Conservation (phyloP, 768 basidiomycete genomes). For the Steccherinum ochraceum region DNA sequence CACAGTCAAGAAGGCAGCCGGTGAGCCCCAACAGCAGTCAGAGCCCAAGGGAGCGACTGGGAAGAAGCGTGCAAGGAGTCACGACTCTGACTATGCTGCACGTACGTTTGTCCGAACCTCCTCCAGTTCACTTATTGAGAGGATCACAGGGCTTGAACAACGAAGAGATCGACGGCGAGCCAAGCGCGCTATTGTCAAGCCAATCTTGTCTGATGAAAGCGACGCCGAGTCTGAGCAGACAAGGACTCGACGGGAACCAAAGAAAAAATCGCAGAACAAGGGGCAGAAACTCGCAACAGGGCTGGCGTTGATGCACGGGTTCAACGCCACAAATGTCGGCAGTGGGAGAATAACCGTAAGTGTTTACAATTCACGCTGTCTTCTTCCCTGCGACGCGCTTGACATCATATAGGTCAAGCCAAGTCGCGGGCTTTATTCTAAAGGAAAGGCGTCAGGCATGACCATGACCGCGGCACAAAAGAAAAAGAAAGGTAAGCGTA, state of each 20-base stretch:
- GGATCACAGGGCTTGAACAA: constrained; percentile 50
- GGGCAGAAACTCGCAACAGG: constrained; percentile 34
- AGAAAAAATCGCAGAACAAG: constrained; percentile 14
- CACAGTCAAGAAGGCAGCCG: neutral
- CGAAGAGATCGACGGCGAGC: constrained; percentile 58
- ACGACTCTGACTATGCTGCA: constrained; percentile 6
- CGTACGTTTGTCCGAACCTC: too few species aligned
- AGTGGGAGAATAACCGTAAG: constrained; percentile 56
- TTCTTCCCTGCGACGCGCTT: too few species aligned
- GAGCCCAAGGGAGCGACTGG: neutral
- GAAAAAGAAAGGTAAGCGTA: too few species aligned
- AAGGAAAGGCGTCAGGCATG: constrained; percentile 55
- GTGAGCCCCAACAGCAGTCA: neutral
- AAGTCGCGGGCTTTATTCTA: constrained; percentile 52
- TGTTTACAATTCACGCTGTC: too few species aligned
- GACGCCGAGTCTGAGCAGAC: constrained; percentile 11
- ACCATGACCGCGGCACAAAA: constrained; percentile 23
- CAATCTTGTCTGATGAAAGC: constrained; percentile 8
- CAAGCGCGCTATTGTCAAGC: constrained; percentile 48
- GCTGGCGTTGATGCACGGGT: constrained; percentile 64
- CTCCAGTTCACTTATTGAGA: too few species aligned
- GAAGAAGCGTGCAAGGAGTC: constrained; percentile 5
- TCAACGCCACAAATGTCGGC: constrained; percentile 56
- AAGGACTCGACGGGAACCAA: constrained; percentile 5
- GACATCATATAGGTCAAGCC: constrained; percentile 37